Evolutionary conservation across 2,329 filamentous ascomycete species (phyloP), one percentile per base, ranked within the genome.

Genomic region (Exophiala viscosa): DNA sequence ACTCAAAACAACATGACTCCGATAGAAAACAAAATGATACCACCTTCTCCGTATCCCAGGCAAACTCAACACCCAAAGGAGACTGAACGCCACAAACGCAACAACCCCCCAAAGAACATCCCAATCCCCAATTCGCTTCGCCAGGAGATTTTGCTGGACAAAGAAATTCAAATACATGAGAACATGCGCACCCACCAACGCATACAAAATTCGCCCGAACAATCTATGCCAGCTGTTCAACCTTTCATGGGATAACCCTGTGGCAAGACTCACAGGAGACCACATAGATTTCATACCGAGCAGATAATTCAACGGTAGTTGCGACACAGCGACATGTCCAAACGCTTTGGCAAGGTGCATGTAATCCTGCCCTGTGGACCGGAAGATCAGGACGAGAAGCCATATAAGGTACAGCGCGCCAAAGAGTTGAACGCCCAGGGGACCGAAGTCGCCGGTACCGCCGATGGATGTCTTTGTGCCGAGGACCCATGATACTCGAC

Each of bases 281-380:
- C 50, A 57, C 4, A 58, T 45, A 8, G 62, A 62, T 45, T 65
- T 68, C 4, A 72, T 66, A 5, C 72, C 68, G 53, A 85, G 73
- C 5, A 84, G 70, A 51, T 83, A 81, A 49, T 84, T 81, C 2
- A 84, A 64, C 1, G 82, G 82, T 1, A 82, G 64, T 60, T 85
- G 82, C 7, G 81, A 83, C 5, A 81, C 73, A 17, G 72, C 80
- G 45, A 84, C 73, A 42, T 81, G 79, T 14, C 78, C 82, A 48
- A 85, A 73, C 4, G 81, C 76, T 67, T 83, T 84, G 18, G 82
- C 84, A 18, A 85, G 68, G 64, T 85, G 82, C 28, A 84, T 71
- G 51, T 84, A 85, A 65, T 85, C 82, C 10, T 58, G 38, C 5
- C 59, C 51, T 11, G 62, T 64, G 42, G 53, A 23, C 33, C 49